Evolutionary conservation across 1,284 basidiomycete species (phyloP), one percentile per base, ranked within the genome.

Genomic region (Cutaneotrichosporon cutaneum): DNA sequence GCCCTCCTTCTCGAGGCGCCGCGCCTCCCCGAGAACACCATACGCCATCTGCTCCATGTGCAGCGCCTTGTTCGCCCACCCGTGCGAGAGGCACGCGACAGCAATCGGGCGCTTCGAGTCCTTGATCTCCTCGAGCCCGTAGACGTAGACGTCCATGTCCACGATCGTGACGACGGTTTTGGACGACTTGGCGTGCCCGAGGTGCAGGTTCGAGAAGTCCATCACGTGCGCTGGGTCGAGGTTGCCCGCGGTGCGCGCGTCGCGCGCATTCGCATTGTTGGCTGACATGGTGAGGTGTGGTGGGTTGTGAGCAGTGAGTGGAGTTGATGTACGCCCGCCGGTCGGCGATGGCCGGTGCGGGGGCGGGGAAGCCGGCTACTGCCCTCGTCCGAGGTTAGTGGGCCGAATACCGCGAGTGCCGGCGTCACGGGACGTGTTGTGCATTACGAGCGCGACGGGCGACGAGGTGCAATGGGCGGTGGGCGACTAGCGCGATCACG

Each of bases 61-160:
- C 54, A 71, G 63, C 30, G 70, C 65, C 36, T 69, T 71, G 59
- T 72, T 71, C 47, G 66, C 68, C 42, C 74, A 62, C 9, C 76
- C 76, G 64, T 77, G 76, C 8, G 70, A 66, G 16, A 74, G 70
- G 45, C 75, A 70, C 74, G 77, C 54, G 4, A 67, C 72, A 10
- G 68, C 70, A 1, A 78, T 58, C 4, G 72, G 72, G 24, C 60
- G 54, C 4, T 26, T 42, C 50, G 69, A 72, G 2, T 33, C 59
- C 56, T 62, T 58, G 52, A 76, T 72, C 70, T 78, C 77, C 8
- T 76, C 70, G 36, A 78, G 61, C 0, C 77, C 77, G 56, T 70
- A 77, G 5, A 78, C 68, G 24, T 70, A 65, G 35, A 75, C 58
- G 11, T 73, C 67, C n/a, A 77, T 64, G 6, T 75, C 77, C 32